Conservation (phyloP, 116 monocot species). For the Dioscorea cayenensis region DNA sequence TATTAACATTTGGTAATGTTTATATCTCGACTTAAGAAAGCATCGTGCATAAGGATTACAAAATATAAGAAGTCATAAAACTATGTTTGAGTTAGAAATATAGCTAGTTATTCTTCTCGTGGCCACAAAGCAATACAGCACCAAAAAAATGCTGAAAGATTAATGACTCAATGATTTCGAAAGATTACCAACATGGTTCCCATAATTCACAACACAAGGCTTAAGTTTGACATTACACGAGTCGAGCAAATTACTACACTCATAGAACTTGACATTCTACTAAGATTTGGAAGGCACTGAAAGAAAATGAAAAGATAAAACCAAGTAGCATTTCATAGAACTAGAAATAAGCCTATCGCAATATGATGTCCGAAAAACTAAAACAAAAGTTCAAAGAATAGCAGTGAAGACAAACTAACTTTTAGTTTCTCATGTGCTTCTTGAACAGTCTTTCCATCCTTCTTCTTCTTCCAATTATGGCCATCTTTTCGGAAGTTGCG, state of each 20-base stretch:
- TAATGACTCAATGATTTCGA: neutral
- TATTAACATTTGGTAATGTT: no score
- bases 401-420: slow-evolving; percentile 26
- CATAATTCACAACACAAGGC: neutral
- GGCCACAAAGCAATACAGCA: neutral
- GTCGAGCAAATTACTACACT: neutral
- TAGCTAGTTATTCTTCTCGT: no score
- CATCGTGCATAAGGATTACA: no score
- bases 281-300: neutral
- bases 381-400: neutral
- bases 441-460: slow-evolving; percentile 91
- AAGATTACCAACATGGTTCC: neutral
- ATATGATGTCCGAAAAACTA: neutral
- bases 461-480: slow-evolving; percentile 94
- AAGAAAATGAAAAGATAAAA: slow-evolving; percentile 2
- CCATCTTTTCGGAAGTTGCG: slow-evolving; percentile 92
- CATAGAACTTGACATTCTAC: no score
- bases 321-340: neutral
- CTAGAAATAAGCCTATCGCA: neutral
- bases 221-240: neutral
- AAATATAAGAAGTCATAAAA: no score
- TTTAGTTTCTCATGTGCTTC: slow-evolving; percentile 96
- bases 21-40: no score
- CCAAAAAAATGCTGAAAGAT: neutral
- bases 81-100: no score